Percentiles rank a stretch among this genome's conserved stretches.
Evolutionary conservation across 176 grass and related monocot species (phyloP).

Genomic region (Avena eriantha): DNA sequence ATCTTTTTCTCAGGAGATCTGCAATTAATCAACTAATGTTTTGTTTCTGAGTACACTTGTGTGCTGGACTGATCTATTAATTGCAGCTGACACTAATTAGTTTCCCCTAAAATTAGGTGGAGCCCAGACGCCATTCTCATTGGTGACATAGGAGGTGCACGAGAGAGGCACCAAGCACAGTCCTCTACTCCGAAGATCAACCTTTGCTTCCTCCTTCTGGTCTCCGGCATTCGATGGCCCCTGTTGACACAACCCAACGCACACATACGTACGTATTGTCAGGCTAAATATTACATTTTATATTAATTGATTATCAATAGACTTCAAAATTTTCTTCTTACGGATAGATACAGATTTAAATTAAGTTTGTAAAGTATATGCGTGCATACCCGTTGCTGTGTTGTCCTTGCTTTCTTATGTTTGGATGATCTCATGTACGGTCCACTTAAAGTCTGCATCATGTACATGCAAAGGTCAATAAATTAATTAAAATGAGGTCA

Average conservation of each 20-base stretch:
- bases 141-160: slow-evolving; percentile 91
- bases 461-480: background rate
- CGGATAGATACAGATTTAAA: background rate
- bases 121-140: slow-evolving; percentile 76
- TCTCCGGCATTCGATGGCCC: slow-evolving; percentile 5
- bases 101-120: slow-evolving; percentile 64
- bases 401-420: slow-evolving; percentile 70
- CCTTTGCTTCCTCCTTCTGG: slow-evolving; percentile 41
- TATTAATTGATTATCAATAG: background rate
- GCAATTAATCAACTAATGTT: background rate
- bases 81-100: slow-evolving; percentile 24
- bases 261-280: background rate
- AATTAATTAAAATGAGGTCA: slow-evolving; percentile 22
- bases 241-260: background rate
- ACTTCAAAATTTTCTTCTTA: background rate
- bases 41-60: slow-evolving; percentile 11
- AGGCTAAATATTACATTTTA: background rate
- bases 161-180: slow-evolving; percentile 90
- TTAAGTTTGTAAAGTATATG: background rate
- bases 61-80: slow-evolving; percentile 24
- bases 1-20: slow-evolving; percentile 12
- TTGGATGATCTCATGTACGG: slow-evolving; percentile 81
- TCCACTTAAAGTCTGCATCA: slow-evolving; percentile 77
- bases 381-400: slow-evolving; percentile 58
- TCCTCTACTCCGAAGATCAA: slow-evolving; percentile 86